These are phyloP conservation scores for Botrytis byssoidea DNA, from an alignment of 2,329 filamentous ascomycete genomes.

Conservation along the genomic window DNA sequence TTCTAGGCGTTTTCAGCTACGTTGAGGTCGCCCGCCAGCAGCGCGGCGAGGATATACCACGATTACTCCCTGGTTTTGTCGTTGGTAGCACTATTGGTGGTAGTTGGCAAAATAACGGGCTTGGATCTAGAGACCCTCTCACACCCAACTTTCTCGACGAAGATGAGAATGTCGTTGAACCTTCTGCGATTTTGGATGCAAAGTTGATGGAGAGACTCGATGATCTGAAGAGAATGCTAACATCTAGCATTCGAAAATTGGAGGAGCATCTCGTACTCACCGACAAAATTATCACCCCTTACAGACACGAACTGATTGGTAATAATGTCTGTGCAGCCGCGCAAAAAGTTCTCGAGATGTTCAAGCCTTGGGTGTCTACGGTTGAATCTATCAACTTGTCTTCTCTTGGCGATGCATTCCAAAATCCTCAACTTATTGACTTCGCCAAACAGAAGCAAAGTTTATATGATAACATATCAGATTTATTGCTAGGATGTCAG, in stretches of 20 bases:
- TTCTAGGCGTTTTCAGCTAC: conserved; percentile 92
- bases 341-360: conserved; percentile 79
- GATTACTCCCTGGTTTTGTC: conserved; percentile 91
- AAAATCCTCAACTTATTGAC: conserved; percentile 81
- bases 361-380: conserved; percentile 83
- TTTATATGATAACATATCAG: conserved; percentile 88
- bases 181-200: conserved; percentile 70
- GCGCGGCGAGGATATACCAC: conserved; percentile 85
- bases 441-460: conserved; percentile 91
- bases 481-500: conserved; percentile 84
- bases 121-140: conserved; percentile 65
- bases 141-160: conserved; percentile 86
- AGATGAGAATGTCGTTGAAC: conserved; percentile 69
- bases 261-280: conserved; percentile 77
- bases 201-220: conserved; percentile 80
- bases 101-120: conserved; percentile 77
- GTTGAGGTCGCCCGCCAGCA: conserved; percentile 94
- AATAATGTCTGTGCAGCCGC: conserved; percentile 79
- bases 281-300: conserved; percentile 78
- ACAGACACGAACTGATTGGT: conserved; percentile 75
- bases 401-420: conserved; percentile 71
- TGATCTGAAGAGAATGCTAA: conserved; percentile 78
- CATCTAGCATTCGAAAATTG: conserved; percentile 80
- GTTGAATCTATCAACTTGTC: conserved; percentile 91
- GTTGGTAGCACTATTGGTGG: conserved; percentile 80